These are phyloP conservation scores for Solanum lycopersicoides DNA, from an alignment of 257 asterid genomes.

Conservation along the genomic window DNA sequence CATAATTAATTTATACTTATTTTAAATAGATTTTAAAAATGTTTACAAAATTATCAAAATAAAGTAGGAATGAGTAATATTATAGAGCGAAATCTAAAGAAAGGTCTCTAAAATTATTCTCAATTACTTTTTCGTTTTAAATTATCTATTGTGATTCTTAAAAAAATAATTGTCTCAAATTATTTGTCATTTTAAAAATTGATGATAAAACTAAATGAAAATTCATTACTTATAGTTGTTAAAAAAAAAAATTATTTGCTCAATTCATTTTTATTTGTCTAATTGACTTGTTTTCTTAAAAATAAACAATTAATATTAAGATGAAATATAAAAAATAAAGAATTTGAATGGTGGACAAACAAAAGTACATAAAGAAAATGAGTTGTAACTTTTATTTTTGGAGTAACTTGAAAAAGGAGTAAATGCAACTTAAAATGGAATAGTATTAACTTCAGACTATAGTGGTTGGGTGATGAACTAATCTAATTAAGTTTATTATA, in stretches of 20 bases:
- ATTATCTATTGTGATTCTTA: no score
- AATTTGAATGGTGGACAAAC: neutral
- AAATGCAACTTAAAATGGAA: neutral
- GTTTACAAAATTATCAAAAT: no score
- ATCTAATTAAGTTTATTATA: neutral
- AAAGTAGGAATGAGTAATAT: neutral
- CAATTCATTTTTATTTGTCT: neutral
- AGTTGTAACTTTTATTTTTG: neutral
- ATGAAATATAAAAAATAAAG: no score
- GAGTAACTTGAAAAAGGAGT: neutral
- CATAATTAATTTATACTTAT: no score
- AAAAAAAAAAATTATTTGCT: no score
- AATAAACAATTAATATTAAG: no score
- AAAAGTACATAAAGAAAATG: neutral
- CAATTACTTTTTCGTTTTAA: neutral
- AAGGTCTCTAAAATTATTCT: neutral
- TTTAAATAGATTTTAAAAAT: no score
- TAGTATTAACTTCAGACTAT: neutral
- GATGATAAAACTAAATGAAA: no score
- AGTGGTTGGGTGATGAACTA: neutral
- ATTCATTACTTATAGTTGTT: no score
- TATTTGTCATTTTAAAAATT: no score
- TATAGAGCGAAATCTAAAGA: neutral
- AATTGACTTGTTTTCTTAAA: neutral
- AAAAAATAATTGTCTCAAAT: neutral